Conservation (phyloP, 257 asterid genomes). For the Nicotiana noctiflora region DNA sequence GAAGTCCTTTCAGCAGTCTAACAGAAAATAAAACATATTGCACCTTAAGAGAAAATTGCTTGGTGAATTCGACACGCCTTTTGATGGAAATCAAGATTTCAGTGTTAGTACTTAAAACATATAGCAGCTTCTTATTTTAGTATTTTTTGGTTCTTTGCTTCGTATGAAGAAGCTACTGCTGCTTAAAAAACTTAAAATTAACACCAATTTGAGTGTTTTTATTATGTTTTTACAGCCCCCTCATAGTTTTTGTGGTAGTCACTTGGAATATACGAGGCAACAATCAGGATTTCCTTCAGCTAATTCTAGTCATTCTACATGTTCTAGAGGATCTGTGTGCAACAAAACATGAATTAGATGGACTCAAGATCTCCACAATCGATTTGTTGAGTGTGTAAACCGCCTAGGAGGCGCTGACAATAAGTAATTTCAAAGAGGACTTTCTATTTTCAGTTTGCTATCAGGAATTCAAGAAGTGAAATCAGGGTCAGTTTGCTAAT, state of each 20-base stretch:
- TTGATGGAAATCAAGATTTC: no score
- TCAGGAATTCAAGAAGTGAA: no score
- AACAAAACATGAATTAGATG: conserved; percentile 69
- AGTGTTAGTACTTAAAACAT: no score
- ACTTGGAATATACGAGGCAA: conserved; percentile 23
- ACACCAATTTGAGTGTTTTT: neutral
- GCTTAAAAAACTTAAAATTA: no score
- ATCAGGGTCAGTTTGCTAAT: no score
- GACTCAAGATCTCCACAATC: conserved; percentile 86
- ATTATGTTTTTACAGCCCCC: conserved; percentile 24
- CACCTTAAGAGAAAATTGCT: no score
- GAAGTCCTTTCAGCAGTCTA: no score
- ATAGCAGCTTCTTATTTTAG: no score
- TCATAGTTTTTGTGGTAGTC: conserved; percentile 28
- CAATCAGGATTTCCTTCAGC: conserved; percentile 20
- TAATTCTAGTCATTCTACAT: conserved; percentile 18
- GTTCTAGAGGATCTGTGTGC: conserved; percentile 27
- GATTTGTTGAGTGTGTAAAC: conserved; percentile 69
- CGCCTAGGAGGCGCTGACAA: conserved; percentile 16
- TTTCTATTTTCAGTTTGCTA: neutral
- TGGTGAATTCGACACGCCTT: no score
- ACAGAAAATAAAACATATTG: no score
- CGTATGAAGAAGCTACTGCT: no score
- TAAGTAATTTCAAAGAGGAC: conserved; percentile 26
- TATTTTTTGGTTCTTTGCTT: no score